A percentile compares a stretch with the other conserved stretches of the same genome.
Evolutionary conservation across 2,329 filamentous ascomycete species (phyloP).

Genomic region (Aspergillus tanneri): DNA sequence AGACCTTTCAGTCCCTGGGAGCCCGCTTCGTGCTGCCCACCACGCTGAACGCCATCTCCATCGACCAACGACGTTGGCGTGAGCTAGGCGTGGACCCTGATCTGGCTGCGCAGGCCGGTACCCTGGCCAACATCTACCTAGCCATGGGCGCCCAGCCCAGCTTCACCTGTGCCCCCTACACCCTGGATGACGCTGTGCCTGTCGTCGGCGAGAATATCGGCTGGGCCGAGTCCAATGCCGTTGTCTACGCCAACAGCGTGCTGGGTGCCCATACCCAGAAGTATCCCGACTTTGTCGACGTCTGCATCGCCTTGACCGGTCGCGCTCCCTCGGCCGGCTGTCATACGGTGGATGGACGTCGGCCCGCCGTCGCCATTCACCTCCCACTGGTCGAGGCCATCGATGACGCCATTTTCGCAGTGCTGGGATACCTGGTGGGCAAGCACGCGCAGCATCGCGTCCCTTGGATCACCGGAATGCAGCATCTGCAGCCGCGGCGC

Average conservation of each 20-base stretch:
- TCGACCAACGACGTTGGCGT: conserved; percentile 45
- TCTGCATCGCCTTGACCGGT: conserved; percentile 47
- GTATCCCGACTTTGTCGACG: conserved; percentile 49
- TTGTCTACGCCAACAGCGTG: conserved; percentile 49
- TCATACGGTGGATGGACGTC: conserved; percentile 27
- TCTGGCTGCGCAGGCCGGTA: conserved; percentile 32
- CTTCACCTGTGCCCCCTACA: conserved; percentile 49
- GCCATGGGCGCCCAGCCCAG: conserved; percentile 44
- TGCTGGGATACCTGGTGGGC: conserved; percentile 43
- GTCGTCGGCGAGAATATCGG: conserved; percentile 42
- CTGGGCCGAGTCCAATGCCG: conserved; percentile 50
- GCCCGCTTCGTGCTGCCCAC: conserved; percentile 42
- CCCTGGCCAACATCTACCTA: conserved; percentile 40
- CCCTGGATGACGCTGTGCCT: conserved; percentile 38
- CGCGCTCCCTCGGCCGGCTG: conserved; percentile 30
- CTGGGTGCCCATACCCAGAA: conserved; percentile 48
- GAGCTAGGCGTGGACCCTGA: conserved; percentile 35
- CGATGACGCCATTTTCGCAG: conserved; percentile 42
- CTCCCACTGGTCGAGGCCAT: neutral
- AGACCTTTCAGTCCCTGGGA: conserved; percentile 35
- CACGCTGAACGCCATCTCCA: conserved; percentile 46
- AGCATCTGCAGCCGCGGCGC: conserved; percentile 19
- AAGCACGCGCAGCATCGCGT: conserved; percentile 31
- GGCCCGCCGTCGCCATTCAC: conserved; percentile 8
- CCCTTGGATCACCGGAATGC: conserved; percentile 39